These are phyloP conservation scores for Pilatotrama ljubarskyi DNA, from an alignment of 768 basidiomycete species.

Conservation along the genomic window DNA sequence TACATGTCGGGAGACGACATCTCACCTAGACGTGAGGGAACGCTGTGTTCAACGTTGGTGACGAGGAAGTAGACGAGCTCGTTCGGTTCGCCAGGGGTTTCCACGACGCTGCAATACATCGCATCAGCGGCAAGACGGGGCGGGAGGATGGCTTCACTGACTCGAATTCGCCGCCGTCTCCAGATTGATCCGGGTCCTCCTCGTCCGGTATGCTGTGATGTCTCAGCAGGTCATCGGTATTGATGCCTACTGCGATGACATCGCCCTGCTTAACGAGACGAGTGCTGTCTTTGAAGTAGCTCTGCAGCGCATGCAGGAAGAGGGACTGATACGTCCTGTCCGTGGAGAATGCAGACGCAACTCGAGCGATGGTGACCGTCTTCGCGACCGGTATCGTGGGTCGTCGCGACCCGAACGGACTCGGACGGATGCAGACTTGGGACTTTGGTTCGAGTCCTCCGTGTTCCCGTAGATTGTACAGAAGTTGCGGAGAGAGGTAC, in stretches of 20 bases:
- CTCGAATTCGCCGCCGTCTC: slow-evolving; percentile 1
- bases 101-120: neutral
- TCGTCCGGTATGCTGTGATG: neutral
- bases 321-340: slow-evolving; percentile 62
- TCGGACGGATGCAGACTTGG: slow-evolving; percentile 39
- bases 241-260: slow-evolving; percentile 63
- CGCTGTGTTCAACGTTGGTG: slow-evolving; percentile 71
- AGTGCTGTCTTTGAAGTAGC: slow-evolving; percentile 55
- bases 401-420: slow-evolving; percentile 59
- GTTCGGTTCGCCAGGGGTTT: slow-evolving; percentile 30
- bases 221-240: slow-evolving; percentile 44
- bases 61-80: slow-evolving; percentile 75
- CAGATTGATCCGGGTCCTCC: neutral
- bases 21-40: slow-evolving; percentile 42
- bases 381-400: slow-evolving; percentile 69
- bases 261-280: slow-evolving; percentile 74
- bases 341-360: slow-evolving; percentile 72
- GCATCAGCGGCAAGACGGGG: neutral
- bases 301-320: slow-evolving; percentile 61
- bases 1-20: slow-evolving; percentile 45
- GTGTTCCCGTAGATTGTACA: slow-evolving; percentile 19
- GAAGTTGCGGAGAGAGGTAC: slow-evolving; percentile 20
- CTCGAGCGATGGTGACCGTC: slow-evolving; percentile 73
- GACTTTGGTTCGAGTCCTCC: neutral
- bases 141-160: neutral